Conservation (phyloP, 2,329 filamentous ascomycete genomes). For the Fusarium kyushuense region DNA sequence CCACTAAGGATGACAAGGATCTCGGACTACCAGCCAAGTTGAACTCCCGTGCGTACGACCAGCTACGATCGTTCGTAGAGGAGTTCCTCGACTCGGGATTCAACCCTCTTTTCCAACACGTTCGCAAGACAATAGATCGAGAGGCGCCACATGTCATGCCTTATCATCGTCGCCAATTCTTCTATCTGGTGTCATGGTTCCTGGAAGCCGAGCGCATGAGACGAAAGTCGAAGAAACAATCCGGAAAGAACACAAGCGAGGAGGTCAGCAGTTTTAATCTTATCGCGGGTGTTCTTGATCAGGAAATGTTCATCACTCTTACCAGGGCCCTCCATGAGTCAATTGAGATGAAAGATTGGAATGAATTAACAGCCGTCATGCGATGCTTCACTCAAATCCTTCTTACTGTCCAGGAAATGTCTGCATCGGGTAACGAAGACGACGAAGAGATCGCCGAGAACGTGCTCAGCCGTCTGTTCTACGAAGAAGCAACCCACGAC, state of each 20-base stretch:
- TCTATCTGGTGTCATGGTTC: slow-evolving; percentile 95
- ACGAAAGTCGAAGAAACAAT: slow-evolving; percentile 68
- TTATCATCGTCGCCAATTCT: slow-evolving; percentile 85
- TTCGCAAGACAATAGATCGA: slow-evolving; percentile 90
- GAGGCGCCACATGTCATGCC: slow-evolving; percentile 85
- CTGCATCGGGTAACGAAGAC: slow-evolving; percentile 84
- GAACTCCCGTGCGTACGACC: slow-evolving; percentile 77
- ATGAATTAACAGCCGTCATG: slow-evolving; percentile 87
- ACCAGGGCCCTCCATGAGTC: slow-evolving; percentile 84
- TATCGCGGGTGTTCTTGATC: slow-evolving; percentile 89
- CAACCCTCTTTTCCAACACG: slow-evolving; percentile 87
- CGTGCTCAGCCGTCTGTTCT: slow-evolving; percentile 96
- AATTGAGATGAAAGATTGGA: slow-evolving; percentile 87
- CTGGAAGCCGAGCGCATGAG: slow-evolving; percentile 84
- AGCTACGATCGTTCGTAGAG: slow-evolving; percentile 85
- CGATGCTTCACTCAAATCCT: slow-evolving; percentile 95
- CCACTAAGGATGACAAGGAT: slow-evolving; percentile 75
- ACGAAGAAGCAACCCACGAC: slow-evolving; percentile 95
- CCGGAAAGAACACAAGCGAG: slow-evolving; percentile 60
- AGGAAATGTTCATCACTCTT: slow-evolving; percentile 92
- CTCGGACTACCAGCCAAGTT: slow-evolving; percentile 80
- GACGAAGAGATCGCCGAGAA: slow-evolving; percentile 98
- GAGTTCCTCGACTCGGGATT: slow-evolving; percentile 96
- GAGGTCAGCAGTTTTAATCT: slow-evolving; percentile 84
- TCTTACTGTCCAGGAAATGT: slow-evolving; percentile 93